Evolutionary conservation across 805 yeast species (phyloP), one percentile per base, ranked within the genome.

Genomic region (Hyphopichia homilentoma): DNA sequence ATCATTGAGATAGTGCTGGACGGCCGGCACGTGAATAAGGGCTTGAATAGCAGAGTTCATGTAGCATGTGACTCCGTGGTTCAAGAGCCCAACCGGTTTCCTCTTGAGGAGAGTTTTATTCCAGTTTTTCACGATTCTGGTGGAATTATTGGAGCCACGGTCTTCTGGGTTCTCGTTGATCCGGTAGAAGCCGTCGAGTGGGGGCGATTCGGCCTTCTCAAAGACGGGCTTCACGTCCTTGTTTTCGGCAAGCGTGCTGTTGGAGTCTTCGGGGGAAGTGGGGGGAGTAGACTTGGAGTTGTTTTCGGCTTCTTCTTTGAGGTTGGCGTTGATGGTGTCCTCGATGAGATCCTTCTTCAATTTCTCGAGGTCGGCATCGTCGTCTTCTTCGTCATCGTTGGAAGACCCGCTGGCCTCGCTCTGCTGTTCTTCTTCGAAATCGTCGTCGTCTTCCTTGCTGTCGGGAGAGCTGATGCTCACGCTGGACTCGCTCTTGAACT

Each of bases 1-100:
- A 36, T 84, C 89, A 25, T 70, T 65, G 34, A 93, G 62, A 52
- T 89, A 93, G 53, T 86, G 90, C 47, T 84, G 84, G 35, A 90
- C 59, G 4, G 97, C 94, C 6, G 98, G 97, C 13, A 88, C 78
- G 50, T 90, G 98, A 21, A 89, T 61, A 68, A 93, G 62, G 1
- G 94, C 80, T 63, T 90, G 97, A 16, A 93, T 80, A 2, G 97
- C 97, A 5, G 96, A 82, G 57, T 93, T 90, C 75, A 90, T 89
- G 61, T 90, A 90, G 57, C 98, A 90, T 3, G 97, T 90, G 28
- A 93, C 97, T 25, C 97, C 97, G 45, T 83, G 89, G 57, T 90
- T 90, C 30, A 84, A 59, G 30, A 90, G 65, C 0, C 98, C 98
- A 16, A 71, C 55, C 2, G 81, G 77, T n/a, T 81, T 81, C 21